Base-by-base conservation (phyloP, 2,329 filamentous ascomycete species). In the Penicillium oxalicum region DNA sequence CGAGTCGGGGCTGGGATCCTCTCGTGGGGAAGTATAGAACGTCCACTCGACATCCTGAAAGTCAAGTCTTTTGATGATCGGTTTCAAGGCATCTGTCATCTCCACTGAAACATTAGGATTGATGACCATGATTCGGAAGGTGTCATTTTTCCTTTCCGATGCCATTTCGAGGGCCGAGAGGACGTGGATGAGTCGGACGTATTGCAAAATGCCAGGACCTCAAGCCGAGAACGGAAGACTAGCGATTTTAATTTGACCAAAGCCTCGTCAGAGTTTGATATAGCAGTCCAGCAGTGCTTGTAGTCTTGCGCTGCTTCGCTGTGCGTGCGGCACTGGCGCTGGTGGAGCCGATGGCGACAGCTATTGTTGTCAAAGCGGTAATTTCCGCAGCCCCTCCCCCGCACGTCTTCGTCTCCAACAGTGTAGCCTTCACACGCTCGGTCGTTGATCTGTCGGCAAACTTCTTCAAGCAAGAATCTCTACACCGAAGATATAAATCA, bases 41-140 rank as follows among this genome's bases (percentile, higher is more conserved):
- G 70, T 60, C 46, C 69, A 68, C 18, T 65, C 56, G 27, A 71
- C 55, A 53, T 71, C 64, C 47, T 50, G 42, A 45, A 67, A 68
- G 25, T 64, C 61, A 32, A 74, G 64, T 18, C 53, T 58, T 11
- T 66, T 58, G 32, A 74, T 40, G 4, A 73, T 69, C 2, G 71
- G 71, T 39, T 63, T 67, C 28, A 74, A 55, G 5, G 65, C 67
- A 43, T 68, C 65, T 4, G 72, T 74, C 70, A 74, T 74, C 48
- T 66, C 64, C 4, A 61, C 63, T 9, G 71, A 73, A 11, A 70
- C 71, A 54, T 74, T 74, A 40, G 72, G 72, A 53, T 74, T 74
- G 61, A 74, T 68, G 40, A 74, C 63, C 44, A 74, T 61, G 48
- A 74, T 60, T 5, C 60, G 61, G 44, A 63, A 62, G 35, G 51